Conservation (phyloP, 805 yeast species). For the Nakazawaea molendinolei region DNA sequence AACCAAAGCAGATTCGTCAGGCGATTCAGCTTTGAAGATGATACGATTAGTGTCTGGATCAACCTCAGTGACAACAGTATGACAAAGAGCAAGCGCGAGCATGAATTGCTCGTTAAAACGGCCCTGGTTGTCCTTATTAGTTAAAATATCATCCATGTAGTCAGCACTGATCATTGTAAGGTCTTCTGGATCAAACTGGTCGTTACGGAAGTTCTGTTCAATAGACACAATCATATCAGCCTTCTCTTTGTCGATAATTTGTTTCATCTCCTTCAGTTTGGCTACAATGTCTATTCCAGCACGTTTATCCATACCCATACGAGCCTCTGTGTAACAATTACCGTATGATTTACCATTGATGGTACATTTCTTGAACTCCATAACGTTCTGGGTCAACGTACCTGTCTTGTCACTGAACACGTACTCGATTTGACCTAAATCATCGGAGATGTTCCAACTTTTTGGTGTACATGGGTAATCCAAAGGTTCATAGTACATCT, state of each 20-base stretch:
- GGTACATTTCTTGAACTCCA: constrained; percentile 81
- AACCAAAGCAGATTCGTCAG: constrained; percentile 81
- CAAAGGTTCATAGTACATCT: constrained; percentile 59
- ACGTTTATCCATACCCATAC: constrained; percentile 71
- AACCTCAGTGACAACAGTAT: constrained; percentile 62
- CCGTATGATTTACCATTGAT: constrained; percentile 71
- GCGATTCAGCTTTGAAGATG: constrained; percentile 71
- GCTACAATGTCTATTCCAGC: constrained; percentile 69
- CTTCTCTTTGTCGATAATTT: constrained; percentile 50
- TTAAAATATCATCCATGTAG: constrained; percentile 46
- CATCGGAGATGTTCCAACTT: constrained; percentile 82
- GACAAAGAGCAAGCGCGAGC: constrained; percentile 64
- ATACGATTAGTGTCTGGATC: constrained; percentile 33
- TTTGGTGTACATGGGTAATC: constrained; percentile 83
- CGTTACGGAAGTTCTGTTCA: constrained; percentile 30
- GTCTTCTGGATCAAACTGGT: constrained; percentile 41
- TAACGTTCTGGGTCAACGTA: constrained; percentile 74
- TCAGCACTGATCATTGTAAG: constrained; percentile 60
- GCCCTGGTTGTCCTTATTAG: constrained; percentile 34
- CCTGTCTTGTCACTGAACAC: constrained; percentile 84
- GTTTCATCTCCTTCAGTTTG: constrained; percentile 46
- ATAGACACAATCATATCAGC: constrained; percentile 49
- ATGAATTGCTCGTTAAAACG: constrained; percentile 50
- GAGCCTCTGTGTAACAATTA: constrained; percentile 76
- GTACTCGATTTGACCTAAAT: constrained; percentile 80